phyloP scores from a whole-genome alignment of 148 eudicot species.

The Camellia sinensis region DNA sequence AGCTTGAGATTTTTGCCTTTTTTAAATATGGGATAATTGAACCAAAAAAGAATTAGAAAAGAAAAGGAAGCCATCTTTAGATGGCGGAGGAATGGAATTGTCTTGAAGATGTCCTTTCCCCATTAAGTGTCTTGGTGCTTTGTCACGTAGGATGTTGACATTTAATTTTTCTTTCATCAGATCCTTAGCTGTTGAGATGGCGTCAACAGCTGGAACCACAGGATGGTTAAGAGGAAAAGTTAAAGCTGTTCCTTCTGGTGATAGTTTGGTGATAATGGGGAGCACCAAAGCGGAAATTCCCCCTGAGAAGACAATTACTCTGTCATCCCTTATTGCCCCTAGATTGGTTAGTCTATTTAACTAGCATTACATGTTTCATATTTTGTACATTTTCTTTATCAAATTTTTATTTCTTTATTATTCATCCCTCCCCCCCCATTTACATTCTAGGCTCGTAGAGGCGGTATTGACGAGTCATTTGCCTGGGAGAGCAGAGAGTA shows the following conservation, averaged over 20 bases:
- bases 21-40: too few relatives aligned
- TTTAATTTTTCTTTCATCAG: conserved; percentile 23
- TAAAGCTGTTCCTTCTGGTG: conserved; percentile 96
- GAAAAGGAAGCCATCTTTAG: neutral
- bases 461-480: conserved; percentile 83
- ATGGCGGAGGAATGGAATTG: neutral
- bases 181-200: conserved; percentile 52
- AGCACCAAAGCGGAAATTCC: conserved; percentile 63
- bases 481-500: conserved; percentile 98
- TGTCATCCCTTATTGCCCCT: conserved; percentile 79
- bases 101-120: neutral
- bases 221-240: conserved; percentile 86
- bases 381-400: conserved; percentile 2
- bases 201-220: conserved; percentile 50
- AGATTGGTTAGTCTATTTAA: conserved; percentile 51
- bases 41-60: neutral
- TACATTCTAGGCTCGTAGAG: conserved; percentile 75
- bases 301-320: conserved; percentile 79
- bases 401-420: neutral
- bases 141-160: conserved; percentile 6
- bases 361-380: conserved; percentile 9
- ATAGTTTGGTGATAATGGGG: conserved; percentile 79
- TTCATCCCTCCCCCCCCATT: neutral
- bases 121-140: neutral
- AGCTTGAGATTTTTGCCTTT: too few relatives aligned